Evolutionary conservation across 2,329 filamentous ascomycete species (phyloP).

Genomic region (Pseudogymnoascus sp.): DNA sequence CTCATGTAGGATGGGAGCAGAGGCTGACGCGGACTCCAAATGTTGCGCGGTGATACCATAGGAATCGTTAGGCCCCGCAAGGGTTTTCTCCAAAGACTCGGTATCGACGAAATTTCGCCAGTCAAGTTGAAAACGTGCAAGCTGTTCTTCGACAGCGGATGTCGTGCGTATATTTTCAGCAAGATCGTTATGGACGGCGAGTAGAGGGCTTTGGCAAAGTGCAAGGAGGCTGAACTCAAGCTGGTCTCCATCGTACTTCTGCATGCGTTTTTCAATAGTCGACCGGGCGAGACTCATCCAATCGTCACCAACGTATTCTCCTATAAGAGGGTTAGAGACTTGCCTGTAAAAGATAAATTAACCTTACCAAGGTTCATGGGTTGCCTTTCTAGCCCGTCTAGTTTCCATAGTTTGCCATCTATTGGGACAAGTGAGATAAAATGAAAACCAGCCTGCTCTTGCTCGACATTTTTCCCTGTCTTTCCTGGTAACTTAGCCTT

Average conservation of each 20-base stretch:
- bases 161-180: slow-evolving; percentile 35
- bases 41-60: slow-evolving; percentile 17
- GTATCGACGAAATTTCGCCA: slow-evolving; percentile 33
- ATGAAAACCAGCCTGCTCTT: slow-evolving; percentile 63
- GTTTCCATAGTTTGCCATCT: slow-evolving; percentile 70
- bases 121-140: slow-evolving; percentile 31
- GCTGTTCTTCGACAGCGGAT: slow-evolving; percentile 31
- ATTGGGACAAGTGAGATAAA: slow-evolving; percentile 84
- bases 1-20: slow-evolving; percentile 4
- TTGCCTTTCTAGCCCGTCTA: slow-evolving; percentile 72
- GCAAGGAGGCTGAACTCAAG: slow-evolving; percentile 73
- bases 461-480: slow-evolving; percentile 63
- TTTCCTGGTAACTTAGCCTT: slow-evolving; percentile 50
- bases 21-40: slow-evolving; percentile 12
- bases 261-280: slow-evolving; percentile 60
- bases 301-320: slow-evolving; percentile 32
- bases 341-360: slow-evolving; percentile 9
- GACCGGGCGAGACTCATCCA: slow-evolving; percentile 61
- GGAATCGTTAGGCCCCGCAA: slow-evolving; percentile 11
- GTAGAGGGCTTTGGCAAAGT: slow-evolving; percentile 58
- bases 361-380: slow-evolving; percentile 54
- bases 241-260: slow-evolving; percentile 53
- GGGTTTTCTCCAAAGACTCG: background rate
- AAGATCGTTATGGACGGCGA: slow-evolving; percentile 28
- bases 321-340: slow-evolving; percentile 15